Base-by-base conservation (phyloP, 2,329 filamentous ascomycete genomes). In the Talaromyces sp. region DNA sequence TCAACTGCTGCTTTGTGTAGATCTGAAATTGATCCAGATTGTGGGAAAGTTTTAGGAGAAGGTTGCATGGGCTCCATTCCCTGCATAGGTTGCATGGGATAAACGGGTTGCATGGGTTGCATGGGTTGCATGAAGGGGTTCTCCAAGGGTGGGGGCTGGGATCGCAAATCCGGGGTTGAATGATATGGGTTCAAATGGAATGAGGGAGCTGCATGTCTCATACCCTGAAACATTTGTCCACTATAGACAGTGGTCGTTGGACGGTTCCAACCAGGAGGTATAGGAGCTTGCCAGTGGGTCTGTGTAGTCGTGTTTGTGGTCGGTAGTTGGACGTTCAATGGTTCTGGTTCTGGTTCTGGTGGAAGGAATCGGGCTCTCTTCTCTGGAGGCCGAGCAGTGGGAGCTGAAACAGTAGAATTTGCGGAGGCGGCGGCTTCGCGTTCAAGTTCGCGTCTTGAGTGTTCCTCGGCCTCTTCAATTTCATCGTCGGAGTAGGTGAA, bases 401-500 rank as follows among this genome's bases (percentile, higher is more conserved):
- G n/a, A 14, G 48, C 37, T 16, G 45, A 22, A n/a, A 27, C 41
- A 19, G 22, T 35, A 16, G 14, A n/a, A 7, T 27, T 45, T 33
- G 33, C 45, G 14, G 60, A 24, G 54, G 64, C 73, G 54, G 65
- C 73, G 72, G 27, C 70, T 69, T 39, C 70, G 61, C 39, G 65
- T 62, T 52, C 48, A 11, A 35, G 35, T 22, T 45, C 19, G 31
- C 56, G 37, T 27, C 56, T 24, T 39, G 19, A 41, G 27, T 58
- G 48, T 27, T 45, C 65, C 41, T 60, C 64, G 13, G 60, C 54
- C n/a, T 66, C 66, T 14, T 69, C 59, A 16, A 63, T 60, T 11
- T 71, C 59, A 37, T 65, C 64, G 39, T 62, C 57, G 39, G 66
- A 66, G 62, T 75, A 74, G 45, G 64, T 70, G 66, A 79, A 79